These are phyloP conservation scores for Phycomyces nitens DNA, from an alignment of 192 early-diverging fungal genomes.

Conservation along the genomic window DNA sequence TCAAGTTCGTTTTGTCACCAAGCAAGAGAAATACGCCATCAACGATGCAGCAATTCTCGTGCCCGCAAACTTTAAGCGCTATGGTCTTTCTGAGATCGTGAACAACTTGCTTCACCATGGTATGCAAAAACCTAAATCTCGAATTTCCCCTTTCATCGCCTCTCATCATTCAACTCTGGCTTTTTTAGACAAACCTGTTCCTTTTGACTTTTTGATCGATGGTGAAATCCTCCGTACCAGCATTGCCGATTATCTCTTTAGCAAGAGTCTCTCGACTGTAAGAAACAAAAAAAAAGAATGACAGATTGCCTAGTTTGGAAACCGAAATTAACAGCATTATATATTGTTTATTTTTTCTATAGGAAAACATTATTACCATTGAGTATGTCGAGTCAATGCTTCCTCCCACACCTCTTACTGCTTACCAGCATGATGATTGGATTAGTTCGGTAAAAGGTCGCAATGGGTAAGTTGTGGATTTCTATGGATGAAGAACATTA, in stretches of 20 bases:
- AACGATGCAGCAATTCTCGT: constrained; percentile 84
- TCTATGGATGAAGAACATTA: neutral
- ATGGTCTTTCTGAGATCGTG: constrained; percentile 90
- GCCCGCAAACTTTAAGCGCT: constrained; percentile 78
- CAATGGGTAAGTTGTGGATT: neutral
- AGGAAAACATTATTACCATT: constrained; percentile 81
- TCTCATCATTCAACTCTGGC: neutral
- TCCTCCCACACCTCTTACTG: constrained; percentile 74
- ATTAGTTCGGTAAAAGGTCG: constrained; percentile 69
- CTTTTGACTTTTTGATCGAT: constrained; percentile 92
- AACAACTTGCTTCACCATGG: constrained; percentile 75
- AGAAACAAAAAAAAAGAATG: neutral
- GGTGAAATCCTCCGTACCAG: constrained; percentile 85
- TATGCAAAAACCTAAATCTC: constrained; percentile 12
- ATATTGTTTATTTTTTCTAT: neutral
- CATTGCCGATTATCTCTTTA: constrained; percentile 69
- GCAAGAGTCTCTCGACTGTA: constrained; percentile 62
- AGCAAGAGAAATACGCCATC: constrained; percentile 71
- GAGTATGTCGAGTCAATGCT: constrained; percentile 93
- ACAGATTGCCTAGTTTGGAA: neutral
- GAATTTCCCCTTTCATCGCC: neutral
- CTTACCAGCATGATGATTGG: constrained; percentile 95
- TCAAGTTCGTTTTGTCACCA: constrained; percentile 82
- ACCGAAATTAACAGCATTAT: constrained; percentile 2
- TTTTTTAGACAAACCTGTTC: constrained; percentile 64